These are phyloP conservation scores for Climacium dendroides DNA, from an alignment of 225 moss, liverwort and hornwort genomes.

Conservation along the genomic window DNA sequence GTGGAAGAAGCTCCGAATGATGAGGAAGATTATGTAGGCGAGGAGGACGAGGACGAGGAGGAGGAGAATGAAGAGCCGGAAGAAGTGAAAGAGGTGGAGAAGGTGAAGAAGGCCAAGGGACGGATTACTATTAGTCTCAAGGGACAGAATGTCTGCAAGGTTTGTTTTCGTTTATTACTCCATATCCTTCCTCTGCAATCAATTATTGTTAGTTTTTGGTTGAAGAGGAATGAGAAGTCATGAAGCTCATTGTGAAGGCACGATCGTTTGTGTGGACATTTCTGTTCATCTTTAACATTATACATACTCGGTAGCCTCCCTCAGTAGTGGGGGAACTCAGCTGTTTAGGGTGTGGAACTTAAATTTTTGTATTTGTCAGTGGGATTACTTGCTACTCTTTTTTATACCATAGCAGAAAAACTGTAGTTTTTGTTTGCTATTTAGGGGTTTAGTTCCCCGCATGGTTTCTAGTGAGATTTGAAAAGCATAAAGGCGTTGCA, in stretches of 20 bases:
- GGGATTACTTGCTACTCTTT: background rate
- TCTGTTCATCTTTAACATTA: background rate
- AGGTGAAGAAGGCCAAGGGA: conserved; percentile 8
- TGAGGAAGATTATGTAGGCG: conserved; percentile 4
- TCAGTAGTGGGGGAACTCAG: background rate
- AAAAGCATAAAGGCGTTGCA: background rate
- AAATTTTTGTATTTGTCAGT: background rate
- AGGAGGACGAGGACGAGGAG: conserved; percentile 13
- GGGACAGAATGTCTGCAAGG: conserved; percentile 46
- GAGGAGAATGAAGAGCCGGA: conserved; percentile 1
- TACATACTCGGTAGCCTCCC: background rate
- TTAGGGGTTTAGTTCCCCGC: background rate
- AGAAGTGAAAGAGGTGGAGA: background rate
- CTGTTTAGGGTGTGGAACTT: background rate
- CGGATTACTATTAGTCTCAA: conserved; percentile 53
- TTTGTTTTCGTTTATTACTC: background rate
- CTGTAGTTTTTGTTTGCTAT: background rate
- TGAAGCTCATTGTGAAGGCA: background rate
- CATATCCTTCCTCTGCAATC: background rate
- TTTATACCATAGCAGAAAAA: background rate
- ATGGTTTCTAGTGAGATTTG: background rate
- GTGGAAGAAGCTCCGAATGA: conserved; percentile 17
- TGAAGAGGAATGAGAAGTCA: background rate
- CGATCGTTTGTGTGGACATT: background rate
- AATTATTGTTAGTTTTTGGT: background rate